Evolutionary conservation across 768 basidiomycete genomes (phyloP), one percentile per base, ranked within the genome.

Genomic region (Steccherinum ochraceum): DNA sequence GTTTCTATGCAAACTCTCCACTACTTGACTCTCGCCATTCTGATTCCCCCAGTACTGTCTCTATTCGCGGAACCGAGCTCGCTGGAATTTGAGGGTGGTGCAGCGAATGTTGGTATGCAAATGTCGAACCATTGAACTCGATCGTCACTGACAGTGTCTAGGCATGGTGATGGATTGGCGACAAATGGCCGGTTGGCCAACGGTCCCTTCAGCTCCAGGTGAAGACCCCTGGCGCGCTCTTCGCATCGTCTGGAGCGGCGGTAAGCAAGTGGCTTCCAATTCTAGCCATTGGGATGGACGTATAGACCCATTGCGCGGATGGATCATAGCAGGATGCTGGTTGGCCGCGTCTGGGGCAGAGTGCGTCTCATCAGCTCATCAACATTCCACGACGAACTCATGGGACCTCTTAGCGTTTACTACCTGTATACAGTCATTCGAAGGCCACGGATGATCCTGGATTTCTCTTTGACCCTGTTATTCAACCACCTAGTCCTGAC

Each of bases 91-190:
- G 88, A 88, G 66, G 89, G 89, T 24, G 88, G 88, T 25, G 78
- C 86, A 16, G 74, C 84, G n/a, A 90, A 79, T 64, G 81, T 90
- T 30, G 87, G 87, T 86, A 62, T 66, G 52, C 46, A 24, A 12
- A 16, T 27, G 56, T 26, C 35, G 12, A 12, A 18, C 45, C 13
- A 5, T 20, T 35, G 23, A 24, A 24, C 13, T 27, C 25, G n/a
- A 35, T 23, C 40, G 18, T 35, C 40, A 24, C 47, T 46, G 46
- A 42, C 25, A 40, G 45, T 49, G 11, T 18, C 26, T 54, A 86
- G 87, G 86, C 2, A 90, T 93, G 86, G 73, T 98, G 30, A 92
- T 99, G 84, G 94, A 98, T 69, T 99, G 96, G 96, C 78, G 93
- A 43, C 89, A 97, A 67, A 86, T 99, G 81, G 88, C 93, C 1